These are phyloP conservation scores for Phascolomyces articulosus DNA, from an alignment of 371 early-diverging fungal genomes.

Conservation along the genomic window DNA sequence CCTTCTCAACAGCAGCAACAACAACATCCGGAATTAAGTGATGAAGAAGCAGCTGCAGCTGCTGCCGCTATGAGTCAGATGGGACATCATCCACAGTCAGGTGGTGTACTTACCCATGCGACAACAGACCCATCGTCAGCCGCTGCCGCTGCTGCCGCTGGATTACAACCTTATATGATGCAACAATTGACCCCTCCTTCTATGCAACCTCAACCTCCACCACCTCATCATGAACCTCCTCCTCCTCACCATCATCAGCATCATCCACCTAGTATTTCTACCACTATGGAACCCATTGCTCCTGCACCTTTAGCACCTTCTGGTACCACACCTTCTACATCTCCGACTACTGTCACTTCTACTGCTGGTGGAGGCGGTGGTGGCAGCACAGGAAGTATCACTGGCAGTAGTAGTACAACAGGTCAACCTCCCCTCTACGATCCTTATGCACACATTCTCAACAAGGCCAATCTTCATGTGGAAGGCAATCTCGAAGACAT, in stretches of 20 bases:
- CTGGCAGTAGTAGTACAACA: neutral
- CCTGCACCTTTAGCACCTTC: constrained; percentile 4
- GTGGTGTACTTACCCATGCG: constrained; percentile 2
- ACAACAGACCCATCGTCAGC: constrained; percentile 4
- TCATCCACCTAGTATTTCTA: constrained; percentile 2
- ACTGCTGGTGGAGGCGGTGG: neutral
- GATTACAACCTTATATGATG: constrained; percentile 14
- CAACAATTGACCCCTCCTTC: constrained; percentile 10
- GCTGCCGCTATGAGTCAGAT: constrained; percentile 12
- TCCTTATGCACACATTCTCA: constrained; percentile 63
- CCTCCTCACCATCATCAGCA: neutral
- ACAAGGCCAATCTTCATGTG: constrained; percentile 70
- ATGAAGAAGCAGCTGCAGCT: constrained; percentile 11
- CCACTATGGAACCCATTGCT: constrained; percentile 7
- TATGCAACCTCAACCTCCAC: neutral
- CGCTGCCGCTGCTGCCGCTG: constrained; percentile 5
- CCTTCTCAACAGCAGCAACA: neutral
- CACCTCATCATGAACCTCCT: constrained; percentile 1
- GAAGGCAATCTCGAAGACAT: constrained; percentile 65
- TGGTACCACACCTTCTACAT: neutral
- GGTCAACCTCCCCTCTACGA: constrained; percentile 25
- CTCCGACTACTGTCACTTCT: neutral
- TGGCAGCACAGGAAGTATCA: no score
- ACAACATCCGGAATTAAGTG: neutral
- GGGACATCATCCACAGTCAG: constrained; percentile 9